Evolutionary conservation across 2,329 filamentous ascomycete species (phyloP).

Genomic region (Fusarium hostae): DNA sequence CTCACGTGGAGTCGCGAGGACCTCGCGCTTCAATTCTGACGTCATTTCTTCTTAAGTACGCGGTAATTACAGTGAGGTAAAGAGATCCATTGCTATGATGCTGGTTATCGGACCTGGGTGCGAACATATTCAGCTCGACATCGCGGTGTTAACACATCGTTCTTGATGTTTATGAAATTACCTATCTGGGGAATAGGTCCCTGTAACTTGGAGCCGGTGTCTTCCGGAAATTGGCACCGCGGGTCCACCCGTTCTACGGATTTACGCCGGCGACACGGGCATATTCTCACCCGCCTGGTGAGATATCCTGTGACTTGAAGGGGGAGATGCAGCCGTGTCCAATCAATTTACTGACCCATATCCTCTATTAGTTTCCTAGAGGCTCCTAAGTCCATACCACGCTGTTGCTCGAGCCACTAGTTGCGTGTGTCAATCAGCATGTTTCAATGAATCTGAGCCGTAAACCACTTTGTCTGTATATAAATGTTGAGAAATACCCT

Average conservation of each 20-base stretch:
- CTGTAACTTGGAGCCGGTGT: constrained; percentile 18
- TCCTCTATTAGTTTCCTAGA: not conserved
- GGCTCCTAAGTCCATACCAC: not conserved
- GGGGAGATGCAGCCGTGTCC: not conserved
- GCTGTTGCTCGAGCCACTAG: not conserved
- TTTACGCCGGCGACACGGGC: constrained; percentile 20
- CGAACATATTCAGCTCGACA: not conserved
- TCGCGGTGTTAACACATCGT: not conserved
- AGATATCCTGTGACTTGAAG: not conserved
- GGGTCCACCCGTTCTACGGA: constrained; percentile 14
- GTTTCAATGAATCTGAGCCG: not conserved
- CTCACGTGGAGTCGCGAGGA: constrained; percentile 46
- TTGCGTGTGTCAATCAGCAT: not conserved
- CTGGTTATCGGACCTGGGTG: not conserved
- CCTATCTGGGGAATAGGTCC: constrained; percentile 13
- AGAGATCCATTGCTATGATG: not conserved
- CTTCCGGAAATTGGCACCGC: constrained; percentile 7
- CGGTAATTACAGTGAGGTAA: not conserved
- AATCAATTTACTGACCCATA: constrained; percentile 1
- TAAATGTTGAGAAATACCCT: not conserved
- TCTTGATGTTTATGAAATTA: not conserved
- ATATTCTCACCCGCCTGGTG: constrained; percentile 6
- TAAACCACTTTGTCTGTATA: not conserved
- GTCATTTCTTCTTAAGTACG: constrained; percentile 36
- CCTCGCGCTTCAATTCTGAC: constrained; percentile 40